Conservation (phyloP, 2,329 filamentous ascomycete species). For the Proliferodiscus dingleyae region DNA sequence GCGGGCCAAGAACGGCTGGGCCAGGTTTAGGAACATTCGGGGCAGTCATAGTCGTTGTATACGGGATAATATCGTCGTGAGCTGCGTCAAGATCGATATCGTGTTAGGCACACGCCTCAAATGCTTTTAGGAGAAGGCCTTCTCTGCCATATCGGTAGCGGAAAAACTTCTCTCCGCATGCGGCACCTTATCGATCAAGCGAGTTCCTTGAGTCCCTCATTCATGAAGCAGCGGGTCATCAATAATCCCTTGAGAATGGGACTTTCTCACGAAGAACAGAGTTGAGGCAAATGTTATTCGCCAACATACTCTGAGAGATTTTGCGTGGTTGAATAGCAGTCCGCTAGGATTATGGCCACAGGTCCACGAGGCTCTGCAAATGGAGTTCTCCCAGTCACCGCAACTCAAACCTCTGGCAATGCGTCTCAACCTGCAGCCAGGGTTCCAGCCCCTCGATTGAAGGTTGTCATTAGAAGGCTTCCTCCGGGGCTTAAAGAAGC, state of each 20-base stretch:
- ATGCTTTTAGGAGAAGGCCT: too few species aligned
- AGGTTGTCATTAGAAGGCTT: conserved; percentile 78
- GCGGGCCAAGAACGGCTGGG: conserved; percentile 76
- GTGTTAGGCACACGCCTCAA: not conserved
- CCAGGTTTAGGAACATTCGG: conserved; percentile 76
- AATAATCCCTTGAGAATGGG: not conserved
- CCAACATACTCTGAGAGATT: too few species aligned
- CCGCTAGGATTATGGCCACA: conserved; percentile 22
- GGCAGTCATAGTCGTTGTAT: conserved; percentile 9
- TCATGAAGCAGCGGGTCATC: too few species aligned
- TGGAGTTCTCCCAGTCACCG: conserved; percentile 48
- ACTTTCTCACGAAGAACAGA: not conserved
- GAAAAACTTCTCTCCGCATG: too few species aligned
- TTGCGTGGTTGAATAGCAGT: too few species aligned
- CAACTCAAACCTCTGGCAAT: conserved; percentile 40
- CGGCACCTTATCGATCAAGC: not conserved
- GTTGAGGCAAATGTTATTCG: not conserved
- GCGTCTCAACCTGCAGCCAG: conserved; percentile 40
- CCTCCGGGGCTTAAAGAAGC: conserved; percentile 77
- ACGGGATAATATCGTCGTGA: not conserved
- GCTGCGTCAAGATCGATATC: not conserved
- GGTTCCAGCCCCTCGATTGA: conserved; percentile 56
- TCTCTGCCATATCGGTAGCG: too few species aligned
- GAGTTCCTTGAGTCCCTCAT: not conserved
- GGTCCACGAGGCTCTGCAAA: conserved; percentile 38